These are phyloP conservation scores for Fusarium tricinctum DNA, from an alignment of 2,329 filamentous ascomycete species.

Conservation along the genomic window DNA sequence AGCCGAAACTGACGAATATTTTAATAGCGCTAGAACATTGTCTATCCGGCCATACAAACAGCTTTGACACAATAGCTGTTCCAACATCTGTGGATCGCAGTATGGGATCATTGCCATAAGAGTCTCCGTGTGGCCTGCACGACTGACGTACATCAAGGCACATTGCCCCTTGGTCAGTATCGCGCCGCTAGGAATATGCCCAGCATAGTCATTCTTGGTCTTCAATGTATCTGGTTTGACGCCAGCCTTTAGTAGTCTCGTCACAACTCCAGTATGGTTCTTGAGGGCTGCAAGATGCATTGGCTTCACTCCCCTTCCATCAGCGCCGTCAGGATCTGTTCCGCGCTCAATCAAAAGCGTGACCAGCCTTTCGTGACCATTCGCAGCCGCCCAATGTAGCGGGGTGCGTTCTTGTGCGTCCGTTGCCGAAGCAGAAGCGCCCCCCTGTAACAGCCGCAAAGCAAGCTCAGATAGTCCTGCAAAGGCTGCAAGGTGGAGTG, in stretches of 20 bases:
- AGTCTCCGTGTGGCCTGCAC: conserved; percentile 34
- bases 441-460: conserved; percentile 9
- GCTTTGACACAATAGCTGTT: conserved; percentile 40
- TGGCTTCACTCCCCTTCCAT: conserved; percentile 34
- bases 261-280: conserved; percentile 17
- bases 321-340: conserved; percentile 23
- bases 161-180: conserved; percentile 22
- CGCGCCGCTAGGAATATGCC: neutral
- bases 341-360: conserved; percentile 29
- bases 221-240: conserved; percentile 34
- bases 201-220: conserved; percentile 15
- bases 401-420: conserved; percentile 38
- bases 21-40: conserved; percentile 26
- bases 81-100: conserved; percentile 28
- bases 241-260: conserved; percentile 24
- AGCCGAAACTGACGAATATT: conserved; percentile 29
- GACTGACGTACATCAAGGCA: conserved; percentile 34
- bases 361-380: conserved; percentile 34
- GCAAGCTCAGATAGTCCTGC: conserved; percentile 36
- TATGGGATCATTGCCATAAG: conserved; percentile 36
- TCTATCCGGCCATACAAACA: conserved; percentile 28
- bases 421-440: neutral
- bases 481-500: conserved; percentile 42
- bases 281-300: conserved; percentile 39
- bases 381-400: conserved; percentile 42